Percentiles rank a stretch among this genome's conserved stretches.
Evolutionary conservation across 768 basidiomycete genomes (phyloP).

Genomic region (Trametes punicea): DNA sequence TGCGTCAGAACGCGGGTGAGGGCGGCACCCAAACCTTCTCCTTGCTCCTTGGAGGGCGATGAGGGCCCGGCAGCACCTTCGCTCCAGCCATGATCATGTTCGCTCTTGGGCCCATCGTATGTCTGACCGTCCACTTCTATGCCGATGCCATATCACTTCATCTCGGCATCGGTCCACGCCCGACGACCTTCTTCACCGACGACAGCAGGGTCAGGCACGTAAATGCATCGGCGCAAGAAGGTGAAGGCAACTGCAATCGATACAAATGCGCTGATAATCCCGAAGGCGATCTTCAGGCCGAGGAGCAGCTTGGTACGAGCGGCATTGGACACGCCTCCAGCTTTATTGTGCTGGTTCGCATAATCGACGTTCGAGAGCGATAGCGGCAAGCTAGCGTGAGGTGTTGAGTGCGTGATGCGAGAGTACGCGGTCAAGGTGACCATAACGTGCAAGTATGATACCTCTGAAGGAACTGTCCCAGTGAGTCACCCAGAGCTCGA

Average conservation of each 20-base stretch:
- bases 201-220: conserved; percentile 59
- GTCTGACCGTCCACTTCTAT: conserved; percentile 25
- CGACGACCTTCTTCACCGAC: conserved; percentile 54
- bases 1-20: conserved; percentile 34
- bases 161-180: conserved; percentile 62
- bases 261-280: conserved; percentile 56
- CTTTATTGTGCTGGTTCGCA: conserved; percentile 34
- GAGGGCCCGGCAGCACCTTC: conserved; percentile 13
- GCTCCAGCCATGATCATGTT: conserved; percentile 34
- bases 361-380: conserved; percentile 40
- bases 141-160: conserved; percentile 63
- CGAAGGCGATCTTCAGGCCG: conserved; percentile 60
- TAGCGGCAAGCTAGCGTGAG: conserved; percentile 58
- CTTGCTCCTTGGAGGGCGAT: background rate
- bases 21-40: background rate
- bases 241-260: conserved; percentile 56
- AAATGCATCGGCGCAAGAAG: conserved; percentile 49
- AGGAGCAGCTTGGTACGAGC: conserved; percentile 51
- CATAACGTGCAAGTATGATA: conserved; percentile 39
- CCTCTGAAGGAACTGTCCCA: conserved; percentile 54
- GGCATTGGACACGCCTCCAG: conserved; percentile 36
- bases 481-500: conserved; percentile 40
- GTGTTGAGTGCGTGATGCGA: conserved; percentile 61
- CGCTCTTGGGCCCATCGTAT: conserved; percentile 7
- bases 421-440: conserved; percentile 71